These are phyloP conservation scores for Setaria italica DNA, from an alignment of 202 grass and related monocot genomes.

Conservation along the genomic window DNA sequence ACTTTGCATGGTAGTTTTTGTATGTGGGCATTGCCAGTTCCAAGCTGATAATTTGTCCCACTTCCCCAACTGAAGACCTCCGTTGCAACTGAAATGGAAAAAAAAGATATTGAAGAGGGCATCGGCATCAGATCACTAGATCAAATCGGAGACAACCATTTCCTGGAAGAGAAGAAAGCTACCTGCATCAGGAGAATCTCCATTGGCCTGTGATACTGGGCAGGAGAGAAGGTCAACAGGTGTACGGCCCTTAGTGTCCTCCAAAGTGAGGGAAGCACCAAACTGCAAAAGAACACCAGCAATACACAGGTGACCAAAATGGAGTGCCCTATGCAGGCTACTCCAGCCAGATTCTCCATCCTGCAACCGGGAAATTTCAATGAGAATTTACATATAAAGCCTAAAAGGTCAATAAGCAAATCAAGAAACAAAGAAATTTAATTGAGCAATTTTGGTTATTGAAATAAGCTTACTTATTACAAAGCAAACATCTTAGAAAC, in stretches of 20 bases:
- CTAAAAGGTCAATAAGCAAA: slow-evolving; percentile 15
- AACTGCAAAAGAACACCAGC: slow-evolving; percentile 81
- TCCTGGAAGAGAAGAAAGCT: slow-evolving; percentile 27
- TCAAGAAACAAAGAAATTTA: slow-evolving; percentile 10
- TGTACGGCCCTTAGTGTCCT: slow-evolving; percentile 87
- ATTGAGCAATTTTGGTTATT: neutral
- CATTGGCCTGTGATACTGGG: slow-evolving; percentile 75
- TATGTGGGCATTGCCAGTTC: slow-evolving; percentile 96
- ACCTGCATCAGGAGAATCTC: slow-evolving; percentile 79
- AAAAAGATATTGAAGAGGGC: slow-evolving; percentile 42
- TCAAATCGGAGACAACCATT: slow-evolving; percentile 26
- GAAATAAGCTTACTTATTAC: slow-evolving; percentile 5
- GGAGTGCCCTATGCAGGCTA: slow-evolving; percentile 93
- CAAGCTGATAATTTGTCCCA: slow-evolving; percentile 97
- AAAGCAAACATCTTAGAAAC: neutral
- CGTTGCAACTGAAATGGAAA: slow-evolving; percentile 74
- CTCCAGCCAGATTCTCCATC: slow-evolving; percentile 99
- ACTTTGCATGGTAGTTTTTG: slow-evolving; percentile 99
- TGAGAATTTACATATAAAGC: slow-evolving; percentile 14
- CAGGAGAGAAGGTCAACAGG: slow-evolving; percentile 91
- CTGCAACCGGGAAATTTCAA: slow-evolving; percentile 49
- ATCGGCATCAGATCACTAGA: slow-evolving; percentile 15
- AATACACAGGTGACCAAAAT: slow-evolving; percentile 92
- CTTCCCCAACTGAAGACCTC: slow-evolving; percentile 99
- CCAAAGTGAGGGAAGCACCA: slow-evolving; percentile 86